A percentile compares a stretch with the other conserved stretches of the same genome.
Conservation (phyloP, 75 land plant genomes). For the Cunninghamia lanceolata region DNA sequence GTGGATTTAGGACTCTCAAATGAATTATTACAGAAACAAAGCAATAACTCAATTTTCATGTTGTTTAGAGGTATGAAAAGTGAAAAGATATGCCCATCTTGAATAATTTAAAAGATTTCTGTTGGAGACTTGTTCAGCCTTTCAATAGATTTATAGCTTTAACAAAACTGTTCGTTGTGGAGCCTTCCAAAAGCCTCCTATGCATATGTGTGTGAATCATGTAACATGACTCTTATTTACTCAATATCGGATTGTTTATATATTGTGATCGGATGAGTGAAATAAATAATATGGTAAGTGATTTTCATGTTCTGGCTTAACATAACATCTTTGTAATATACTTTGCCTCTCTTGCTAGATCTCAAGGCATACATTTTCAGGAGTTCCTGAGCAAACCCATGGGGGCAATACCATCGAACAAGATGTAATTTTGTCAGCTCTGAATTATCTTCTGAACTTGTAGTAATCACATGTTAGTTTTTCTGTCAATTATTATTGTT, state of each 20-base stretch:
- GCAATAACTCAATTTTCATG: too few species aligned
- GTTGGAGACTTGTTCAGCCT: background rate
- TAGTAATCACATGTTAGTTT: background rate
- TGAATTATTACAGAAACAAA: too few species aligned
- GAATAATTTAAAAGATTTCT: background rate
- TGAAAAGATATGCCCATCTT: too few species aligned
- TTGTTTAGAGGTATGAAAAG: too few species aligned
- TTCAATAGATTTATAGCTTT: too few species aligned
- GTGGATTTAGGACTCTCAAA: too few species aligned
- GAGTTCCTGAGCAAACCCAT: background rate
- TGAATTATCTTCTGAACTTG: background rate
- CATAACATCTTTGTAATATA: background rate
- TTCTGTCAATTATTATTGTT: background rate
- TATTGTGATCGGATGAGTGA: background rate
- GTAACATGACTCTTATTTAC: background rate
- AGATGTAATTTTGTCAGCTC: conserved; percentile 1
- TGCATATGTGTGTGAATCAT: background rate
- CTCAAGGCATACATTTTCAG: background rate
- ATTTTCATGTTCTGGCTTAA: background rate
- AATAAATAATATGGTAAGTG: background rate
- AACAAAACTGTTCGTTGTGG: background rate
- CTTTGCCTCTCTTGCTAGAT: background rate
- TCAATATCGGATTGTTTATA: background rate
- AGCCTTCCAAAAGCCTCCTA: background rate
- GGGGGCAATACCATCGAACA: background rate